Evolutionary conservation across 2,329 filamentous ascomycete genomes (phyloP), one percentile per base, ranked within the genome.

Genomic region (Exophiala calicioides): DNA sequence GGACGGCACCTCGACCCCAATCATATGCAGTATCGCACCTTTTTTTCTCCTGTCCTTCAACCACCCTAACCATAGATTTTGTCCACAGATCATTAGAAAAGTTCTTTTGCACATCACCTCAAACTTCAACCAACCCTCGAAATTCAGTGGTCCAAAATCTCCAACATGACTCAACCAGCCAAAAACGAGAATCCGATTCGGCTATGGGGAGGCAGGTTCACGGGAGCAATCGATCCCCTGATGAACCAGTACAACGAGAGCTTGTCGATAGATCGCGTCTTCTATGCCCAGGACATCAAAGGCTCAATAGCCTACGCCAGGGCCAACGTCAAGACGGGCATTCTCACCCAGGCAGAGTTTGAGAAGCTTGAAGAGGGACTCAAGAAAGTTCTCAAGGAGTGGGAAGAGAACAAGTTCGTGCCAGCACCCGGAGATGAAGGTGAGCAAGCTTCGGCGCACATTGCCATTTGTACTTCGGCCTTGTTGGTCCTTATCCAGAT

Each of bases 231-330:
- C 58, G 88, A 94, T 69, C 87, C 88, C 41, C 78, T 94, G 16
- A 94, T 95, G 88, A 77, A 82, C 52, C 76, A 85, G 57, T 95
- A 91, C 75, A 95, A 95, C 67, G 83, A 84, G 60, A 85, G 80
- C 43, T 85, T 95, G 58, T 81, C 80, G 64, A 90, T 86, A 68
- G 89, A 95, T 68, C 81, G 83, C 57, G 75, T 77, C 42, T 83
- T 95, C 60, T 88, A 88, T 72, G 81, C 82, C 51, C 80, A 93
- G 65, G 88, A 94, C 61, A 90, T 94, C 59, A 77, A 79, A 8
- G 89, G 88, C 57, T 84, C 79, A 48, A 86, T 94, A 57, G 88
- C 88, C 9, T 94, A 87, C 65, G 88, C 88, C 43, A 77, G 86
- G 47, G 88, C 88, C 48, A 94, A 94, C 70, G 74, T 75, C 57